Percentiles rank a stretch among this genome's conserved stretches.
Evolutionary conservation across 352 stramenopile genomes (phyloP).

Genomic region (Phytophthora foliorum): DNA sequence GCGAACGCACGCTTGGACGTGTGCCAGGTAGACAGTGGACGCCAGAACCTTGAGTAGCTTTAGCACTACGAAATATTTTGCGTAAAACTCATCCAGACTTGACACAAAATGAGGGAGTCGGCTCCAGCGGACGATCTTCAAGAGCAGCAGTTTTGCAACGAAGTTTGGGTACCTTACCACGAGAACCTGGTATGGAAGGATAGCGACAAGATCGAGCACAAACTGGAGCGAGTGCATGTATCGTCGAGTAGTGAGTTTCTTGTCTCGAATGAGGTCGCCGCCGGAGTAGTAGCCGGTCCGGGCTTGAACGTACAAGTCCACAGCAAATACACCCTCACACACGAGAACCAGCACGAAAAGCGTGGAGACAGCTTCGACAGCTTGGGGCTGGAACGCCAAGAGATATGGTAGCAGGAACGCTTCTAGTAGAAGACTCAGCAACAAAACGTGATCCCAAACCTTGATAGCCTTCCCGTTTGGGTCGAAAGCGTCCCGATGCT

Average conservation of each 20-base stretch:
- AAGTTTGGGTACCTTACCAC: slow-evolving; percentile 39
- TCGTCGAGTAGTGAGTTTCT: slow-evolving; percentile 52
- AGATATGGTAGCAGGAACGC: slow-evolving; percentile 68
- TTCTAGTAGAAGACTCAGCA: slow-evolving; percentile 62
- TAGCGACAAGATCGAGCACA: slow-evolving; percentile 56
- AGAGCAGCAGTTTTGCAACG: slow-evolving; percentile 31
- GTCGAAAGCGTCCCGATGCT: slow-evolving; percentile 56
- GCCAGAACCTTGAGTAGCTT: slow-evolving; percentile 64
- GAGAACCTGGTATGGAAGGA: slow-evolving; percentile 37
- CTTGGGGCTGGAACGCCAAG: slow-evolving; percentile 48
- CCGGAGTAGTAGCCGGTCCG: slow-evolving; percentile 72
- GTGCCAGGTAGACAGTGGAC: slow-evolving; percentile 58
- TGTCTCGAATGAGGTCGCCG: slow-evolving; percentile 64
- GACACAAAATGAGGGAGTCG: slow-evolving; percentile 54
- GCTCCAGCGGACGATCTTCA: slow-evolving; percentile 51
- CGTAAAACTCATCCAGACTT: slow-evolving; percentile 70
- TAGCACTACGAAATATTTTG: slow-evolving; percentile 63
- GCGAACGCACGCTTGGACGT: slow-evolving; percentile 66
- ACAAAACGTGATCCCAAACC: slow-evolving; percentile 65
- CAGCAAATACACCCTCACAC: slow-evolving; percentile 61
- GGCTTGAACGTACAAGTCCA: slow-evolving; percentile 69
- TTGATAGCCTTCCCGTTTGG: slow-evolving; percentile 52
- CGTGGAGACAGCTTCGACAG: slow-evolving; percentile 11
- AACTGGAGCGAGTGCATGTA: slow-evolving; percentile 70
- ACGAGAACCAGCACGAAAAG: slow-evolving; percentile 38